phyloP scores from a whole-genome alignment of 2,329 filamentous ascomycete genomes.

The Pestalotiopsis sp. region DNA sequence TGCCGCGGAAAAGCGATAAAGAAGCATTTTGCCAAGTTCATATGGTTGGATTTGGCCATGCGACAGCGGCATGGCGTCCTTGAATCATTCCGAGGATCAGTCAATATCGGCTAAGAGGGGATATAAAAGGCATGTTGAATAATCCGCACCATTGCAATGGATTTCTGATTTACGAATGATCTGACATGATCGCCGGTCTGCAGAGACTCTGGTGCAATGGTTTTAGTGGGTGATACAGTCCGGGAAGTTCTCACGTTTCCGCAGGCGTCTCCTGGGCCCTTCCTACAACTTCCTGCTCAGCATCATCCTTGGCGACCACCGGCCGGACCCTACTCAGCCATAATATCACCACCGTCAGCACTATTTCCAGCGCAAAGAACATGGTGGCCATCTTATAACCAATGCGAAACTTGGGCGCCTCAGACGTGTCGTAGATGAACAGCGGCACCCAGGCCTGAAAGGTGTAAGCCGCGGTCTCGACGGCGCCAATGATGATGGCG shows the following conservation, averaged over 20 bases:
- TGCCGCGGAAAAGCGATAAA: background rate
- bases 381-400: conserved; percentile 32
- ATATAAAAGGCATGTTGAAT: too few relatives aligned
- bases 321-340: conserved; percentile 18
- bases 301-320: background rate
- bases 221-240: background rate
- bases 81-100: background rate
- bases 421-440: conserved; percentile 35
- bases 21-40: background rate
- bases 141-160: too few relatives aligned
- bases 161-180: too few relatives aligned
- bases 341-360: conserved; percentile 17
- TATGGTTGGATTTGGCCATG: background rate
- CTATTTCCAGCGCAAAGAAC: conserved; percentile 22
- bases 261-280: background rate
- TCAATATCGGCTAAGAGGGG: too few relatives aligned
- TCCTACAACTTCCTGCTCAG: background rate
- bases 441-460: conserved; percentile 47
- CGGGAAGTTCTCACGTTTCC: background rate
- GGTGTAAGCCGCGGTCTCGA: conserved; percentile 46
- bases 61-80: background rate
- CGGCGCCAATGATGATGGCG: conserved; percentile 50
- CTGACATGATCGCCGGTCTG: too few relatives aligned
- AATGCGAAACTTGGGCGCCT: conserved; percentile 42
- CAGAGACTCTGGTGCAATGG: background rate